phyloP scores from a whole-genome alignment of 169 alveolate genomes.

The Eimeria mitis region DNA sequence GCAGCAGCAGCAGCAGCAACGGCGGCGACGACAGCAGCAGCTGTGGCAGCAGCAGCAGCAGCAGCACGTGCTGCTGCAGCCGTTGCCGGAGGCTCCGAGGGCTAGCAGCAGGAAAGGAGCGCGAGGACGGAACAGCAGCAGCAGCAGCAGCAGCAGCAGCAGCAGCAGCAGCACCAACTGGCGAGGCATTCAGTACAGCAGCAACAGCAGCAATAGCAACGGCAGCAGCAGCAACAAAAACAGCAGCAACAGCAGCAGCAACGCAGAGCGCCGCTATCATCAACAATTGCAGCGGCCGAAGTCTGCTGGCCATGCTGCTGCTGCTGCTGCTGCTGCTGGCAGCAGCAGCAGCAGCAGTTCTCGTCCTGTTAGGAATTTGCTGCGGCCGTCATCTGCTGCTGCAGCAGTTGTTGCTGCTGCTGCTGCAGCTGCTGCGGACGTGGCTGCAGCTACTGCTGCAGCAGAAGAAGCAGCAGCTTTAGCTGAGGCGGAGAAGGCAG shows the following conservation, averaged over 20 bases:
- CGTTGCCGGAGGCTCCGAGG: background rate
- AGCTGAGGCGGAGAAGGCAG: slow-evolving; percentile 57
- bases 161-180: slow-evolving; percentile 19
- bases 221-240: slow-evolving; percentile 29
- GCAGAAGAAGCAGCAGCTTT: slow-evolving; percentile 56
- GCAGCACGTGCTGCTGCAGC: background rate
- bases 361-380: background rate
- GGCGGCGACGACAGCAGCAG: slow-evolving; percentile 3
- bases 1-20: slow-evolving; percentile 1
- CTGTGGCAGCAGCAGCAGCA: slow-evolving; percentile 33
- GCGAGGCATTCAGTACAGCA: background rate
- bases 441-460: slow-evolving; percentile 26
- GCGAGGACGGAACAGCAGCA: background rate
- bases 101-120: background rate
- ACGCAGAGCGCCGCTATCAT: background rate
- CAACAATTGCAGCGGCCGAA: slow-evolving; percentile 26
- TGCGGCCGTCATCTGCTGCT: slow-evolving; percentile 36
- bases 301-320: slow-evolving; percentile 26
- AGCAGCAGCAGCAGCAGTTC: slow-evolving; percentile 25
- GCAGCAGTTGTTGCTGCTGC: slow-evolving; percentile 25
- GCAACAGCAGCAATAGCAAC: slow-evolving; percentile 3
- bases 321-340: slow-evolving; percentile 28
- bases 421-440: slow-evolving; percentile 32
- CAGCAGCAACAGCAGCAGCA: slow-evolving; percentile 10
- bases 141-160: slow-evolving; percentile 30